Evolutionary conservation across 2,329 filamentous ascomycete species (phyloP).

Genomic region (Diplodia intermedia): DNA sequence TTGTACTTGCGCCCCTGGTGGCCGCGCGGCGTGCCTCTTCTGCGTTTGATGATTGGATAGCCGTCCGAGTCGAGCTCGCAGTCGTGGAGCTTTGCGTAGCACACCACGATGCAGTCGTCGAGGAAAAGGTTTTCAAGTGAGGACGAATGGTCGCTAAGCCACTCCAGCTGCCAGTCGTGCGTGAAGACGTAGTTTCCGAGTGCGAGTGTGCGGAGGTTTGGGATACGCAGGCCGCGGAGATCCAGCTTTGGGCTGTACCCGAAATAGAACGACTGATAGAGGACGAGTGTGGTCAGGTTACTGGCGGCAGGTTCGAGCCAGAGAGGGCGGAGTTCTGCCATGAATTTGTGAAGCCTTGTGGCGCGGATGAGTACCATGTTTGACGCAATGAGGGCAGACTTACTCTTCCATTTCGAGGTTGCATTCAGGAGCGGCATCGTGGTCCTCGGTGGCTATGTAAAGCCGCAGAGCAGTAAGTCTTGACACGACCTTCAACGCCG

Average conservation of each 20-base stretch:
- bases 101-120: constrained; percentile 52
- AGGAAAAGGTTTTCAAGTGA: constrained; percentile 54
- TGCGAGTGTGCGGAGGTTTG: constrained; percentile 49
- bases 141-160: constrained; percentile 51
- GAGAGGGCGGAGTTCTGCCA: constrained; percentile 32
- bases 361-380: background rate
- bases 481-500: background rate
- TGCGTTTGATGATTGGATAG: background rate
- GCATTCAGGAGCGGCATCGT: background rate
- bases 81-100: constrained; percentile 17
- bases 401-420: background rate
- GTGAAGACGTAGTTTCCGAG: constrained; percentile 54
- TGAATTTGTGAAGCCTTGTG: constrained; percentile 37
- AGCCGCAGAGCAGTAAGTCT: constrained; percentile 1
- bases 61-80: constrained; percentile 7
- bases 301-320: constrained; percentile 40
- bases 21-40: too few relatives aligned
- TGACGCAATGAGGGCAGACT: background rate
- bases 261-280: constrained; percentile 44
- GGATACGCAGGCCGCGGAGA: constrained; percentile 46
- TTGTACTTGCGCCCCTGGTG: too few relatives aligned
- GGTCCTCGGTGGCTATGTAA: background rate
- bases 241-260: constrained; percentile 52
- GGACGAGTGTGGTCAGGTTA: constrained; percentile 51
- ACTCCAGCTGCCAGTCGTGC: constrained; percentile 56